phyloP scores from a whole-genome alignment of 164 flowering plant species.

The Houttuynia cordata region DNA sequence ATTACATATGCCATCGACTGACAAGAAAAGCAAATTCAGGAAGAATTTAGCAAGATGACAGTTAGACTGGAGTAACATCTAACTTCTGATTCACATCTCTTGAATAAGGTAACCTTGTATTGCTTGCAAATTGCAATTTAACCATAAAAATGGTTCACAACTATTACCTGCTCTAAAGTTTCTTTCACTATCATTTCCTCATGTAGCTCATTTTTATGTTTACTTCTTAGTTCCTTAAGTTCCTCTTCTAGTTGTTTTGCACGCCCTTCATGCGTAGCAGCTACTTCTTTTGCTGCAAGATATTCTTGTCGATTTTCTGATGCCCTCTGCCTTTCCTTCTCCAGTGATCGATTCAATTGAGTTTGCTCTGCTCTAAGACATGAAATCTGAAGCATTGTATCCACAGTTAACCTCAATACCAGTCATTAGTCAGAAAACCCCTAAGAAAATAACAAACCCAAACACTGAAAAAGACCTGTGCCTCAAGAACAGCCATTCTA shows the following conservation, averaged over 20 bases:
- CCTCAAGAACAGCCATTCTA: conserved; percentile 93
- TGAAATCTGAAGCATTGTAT: conserved; percentile 55
- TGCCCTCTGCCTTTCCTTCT: conserved; percentile 96
- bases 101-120: no score
- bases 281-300: conserved; percentile 88
- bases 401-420: conserved; percentile 11
- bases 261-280: conserved; percentile 84
- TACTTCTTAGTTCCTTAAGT: conserved; percentile 58
- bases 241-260: conserved; percentile 83
- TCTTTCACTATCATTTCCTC: conserved; percentile 54
- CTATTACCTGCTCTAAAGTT: conserved; percentile 65
- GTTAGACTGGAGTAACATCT: no score
- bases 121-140: no score
- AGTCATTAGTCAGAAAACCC: conserved; percentile 1
- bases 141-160: neutral
- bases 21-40: no score
- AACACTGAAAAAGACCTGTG: conserved; percentile 61
- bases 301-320: conserved; percentile 94
- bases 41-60: no score
- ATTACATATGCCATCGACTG: no score
- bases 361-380: conserved; percentile 96
- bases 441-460: neutral
- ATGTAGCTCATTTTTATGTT: conserved; percentile 77
- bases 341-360: conserved; percentile 76
- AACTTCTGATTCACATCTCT: no score